These are phyloP conservation scores for Calonectria pteridis DNA, from an alignment of 2,329 filamentous ascomycete genomes.

Conservation along the genomic window DNA sequence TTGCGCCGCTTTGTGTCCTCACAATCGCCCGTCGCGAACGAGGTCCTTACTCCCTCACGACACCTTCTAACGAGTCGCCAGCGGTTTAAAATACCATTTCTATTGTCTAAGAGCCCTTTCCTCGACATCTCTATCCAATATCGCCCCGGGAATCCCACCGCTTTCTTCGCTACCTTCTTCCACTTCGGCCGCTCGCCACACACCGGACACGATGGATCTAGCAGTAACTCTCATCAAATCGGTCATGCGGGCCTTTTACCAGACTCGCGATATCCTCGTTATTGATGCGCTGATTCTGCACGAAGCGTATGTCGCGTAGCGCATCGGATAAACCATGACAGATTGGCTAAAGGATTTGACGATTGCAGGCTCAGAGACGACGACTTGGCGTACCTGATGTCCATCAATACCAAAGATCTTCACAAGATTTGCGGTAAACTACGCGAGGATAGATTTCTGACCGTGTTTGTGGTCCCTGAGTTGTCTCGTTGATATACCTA, in stretches of 20 bases:
- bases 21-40: slow-evolving; percentile 25
- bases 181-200: slow-evolving; percentile 10
- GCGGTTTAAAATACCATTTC: neutral
- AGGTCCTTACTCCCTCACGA: slow-evolving; percentile 14
- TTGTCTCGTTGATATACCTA: neutral
- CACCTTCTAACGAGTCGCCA: neutral
- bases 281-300: slow-evolving; percentile 90
- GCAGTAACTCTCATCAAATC: slow-evolving; percentile 86
- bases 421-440: slow-evolving; percentile 90
- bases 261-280: slow-evolving; percentile 85
- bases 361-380: slow-evolving; percentile 81
- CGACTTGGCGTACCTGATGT: slow-evolving; percentile 88
- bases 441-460: slow-evolving; percentile 86
- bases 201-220: slow-evolving; percentile 59
- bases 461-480: slow-evolving; percentile 69
- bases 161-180: neutral
- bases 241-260: slow-evolving; percentile 87
- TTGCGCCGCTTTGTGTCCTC: slow-evolving; percentile 29
- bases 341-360: slow-evolving; percentile 75
- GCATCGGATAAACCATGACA: slow-evolving; percentile 12
- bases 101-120: neutral
- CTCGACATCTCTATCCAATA: neutral
- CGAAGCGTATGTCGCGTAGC: slow-evolving; percentile 70
- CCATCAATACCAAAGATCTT: slow-evolving; percentile 91
- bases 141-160: neutral